phyloP scores from a whole-genome alignment of 768 basidiomycete genomes.

The Daedalea quercina region DNA sequence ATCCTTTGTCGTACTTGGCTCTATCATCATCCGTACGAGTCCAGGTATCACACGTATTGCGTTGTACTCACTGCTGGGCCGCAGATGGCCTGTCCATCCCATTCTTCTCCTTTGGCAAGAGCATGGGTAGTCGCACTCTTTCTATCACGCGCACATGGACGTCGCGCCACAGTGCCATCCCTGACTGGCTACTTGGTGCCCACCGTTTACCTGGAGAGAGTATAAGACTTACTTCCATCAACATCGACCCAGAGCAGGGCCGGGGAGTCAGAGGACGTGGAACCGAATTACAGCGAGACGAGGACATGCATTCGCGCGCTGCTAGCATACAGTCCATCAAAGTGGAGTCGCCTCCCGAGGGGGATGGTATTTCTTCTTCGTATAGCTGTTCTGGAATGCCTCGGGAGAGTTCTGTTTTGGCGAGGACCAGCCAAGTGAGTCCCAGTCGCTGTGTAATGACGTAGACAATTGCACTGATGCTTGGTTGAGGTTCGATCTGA shows the following conservation, averaged over 20 bases:
- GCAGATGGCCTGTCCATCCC: constrained; percentile 67
- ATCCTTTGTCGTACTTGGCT: constrained; percentile 79
- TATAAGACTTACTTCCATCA: neutral
- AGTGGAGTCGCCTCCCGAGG: neutral
- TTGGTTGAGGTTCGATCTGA: neutral
- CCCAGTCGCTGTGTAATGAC: neutral
- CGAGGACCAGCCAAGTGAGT: neutral
- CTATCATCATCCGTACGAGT: constrained; percentile 80
- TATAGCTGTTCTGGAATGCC: neutral
- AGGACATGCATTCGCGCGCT: neutral
- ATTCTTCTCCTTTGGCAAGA: constrained; percentile 51
- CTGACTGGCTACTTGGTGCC: constrained; percentile 41
- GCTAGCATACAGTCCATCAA: neutral
- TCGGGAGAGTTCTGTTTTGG: neutral
- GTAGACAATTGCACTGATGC: neutral
- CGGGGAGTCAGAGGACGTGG: neutral
- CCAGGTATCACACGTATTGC: too few species aligned
- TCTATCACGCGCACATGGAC: constrained; percentile 41
- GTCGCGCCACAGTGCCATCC: constrained; percentile 20
- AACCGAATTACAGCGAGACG: neutral
- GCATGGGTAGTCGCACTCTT: constrained; percentile 37
- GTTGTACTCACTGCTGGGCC: neutral
- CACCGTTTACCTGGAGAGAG: constrained; percentile 17
- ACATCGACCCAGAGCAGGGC: neutral
- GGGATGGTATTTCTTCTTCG: neutral